Evolutionary conservation across 352 stramenopile species (phyloP).

Genomic region (Phytophthora parvispora): DNA sequence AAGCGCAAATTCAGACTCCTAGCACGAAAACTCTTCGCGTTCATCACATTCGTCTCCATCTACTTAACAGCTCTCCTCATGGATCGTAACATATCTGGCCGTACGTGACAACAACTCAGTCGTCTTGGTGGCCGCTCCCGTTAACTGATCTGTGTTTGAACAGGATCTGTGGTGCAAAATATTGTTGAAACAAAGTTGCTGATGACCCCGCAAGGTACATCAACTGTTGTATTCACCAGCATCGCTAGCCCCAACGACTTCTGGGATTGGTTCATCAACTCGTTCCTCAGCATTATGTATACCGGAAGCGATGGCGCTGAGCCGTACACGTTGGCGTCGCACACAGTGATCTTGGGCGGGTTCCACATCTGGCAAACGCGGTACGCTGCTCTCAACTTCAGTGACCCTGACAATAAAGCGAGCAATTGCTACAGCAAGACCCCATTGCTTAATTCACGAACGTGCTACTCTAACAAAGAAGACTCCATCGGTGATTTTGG

Average conservation of each 20-base stretch:
- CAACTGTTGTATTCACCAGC: conserved; percentile 42
- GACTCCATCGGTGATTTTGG: conserved; percentile 54
- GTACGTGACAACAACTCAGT: conserved; percentile 39
- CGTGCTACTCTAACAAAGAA: conserved; percentile 45
- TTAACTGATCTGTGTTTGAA: not conserved
- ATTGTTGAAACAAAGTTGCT: conserved; percentile 71
- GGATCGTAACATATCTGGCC: conserved; percentile 77
- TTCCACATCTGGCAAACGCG: conserved; percentile 74
- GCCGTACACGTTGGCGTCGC: conserved; percentile 68
- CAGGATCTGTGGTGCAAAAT: conserved; percentile 62
- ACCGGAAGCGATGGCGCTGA: conserved; percentile 41
- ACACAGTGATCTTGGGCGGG: conserved; percentile 70
- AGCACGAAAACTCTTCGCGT: conserved; percentile 68
- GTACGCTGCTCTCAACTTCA: conserved; percentile 60
- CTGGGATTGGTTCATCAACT: conserved; percentile 77
- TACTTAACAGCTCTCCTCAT: conserved; percentile 71
- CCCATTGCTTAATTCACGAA: conserved; percentile 41
- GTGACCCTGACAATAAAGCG: conserved; percentile 37
- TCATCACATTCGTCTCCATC: conserved; percentile 74
- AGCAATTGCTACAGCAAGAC: conserved; percentile 62
- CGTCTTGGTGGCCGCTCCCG: not conserved
- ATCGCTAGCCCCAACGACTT: conserved; percentile 57
- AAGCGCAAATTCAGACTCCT: conserved; percentile 79
- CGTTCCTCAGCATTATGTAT: conserved; percentile 63
- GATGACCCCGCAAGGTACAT: conserved; percentile 44